Conservation (phyloP, 768 basidiomycete genomes). For the Pleurotus sapidus region DNA sequence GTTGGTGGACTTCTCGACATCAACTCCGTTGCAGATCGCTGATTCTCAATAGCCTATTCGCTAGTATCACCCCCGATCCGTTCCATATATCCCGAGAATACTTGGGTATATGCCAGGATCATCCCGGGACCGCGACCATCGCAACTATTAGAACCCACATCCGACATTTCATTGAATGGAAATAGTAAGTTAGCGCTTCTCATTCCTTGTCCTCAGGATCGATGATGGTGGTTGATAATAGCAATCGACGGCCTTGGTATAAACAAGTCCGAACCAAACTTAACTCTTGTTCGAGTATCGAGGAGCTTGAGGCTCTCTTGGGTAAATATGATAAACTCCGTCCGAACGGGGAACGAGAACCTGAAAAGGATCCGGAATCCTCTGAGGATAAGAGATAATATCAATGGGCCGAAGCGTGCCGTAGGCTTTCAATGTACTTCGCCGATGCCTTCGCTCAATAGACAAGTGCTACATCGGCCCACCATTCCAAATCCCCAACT, state of each 20-base stretch:
- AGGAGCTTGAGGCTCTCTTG: conserved; percentile 46
- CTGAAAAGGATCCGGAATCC: no score
- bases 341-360: background rate
- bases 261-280: conserved; percentile 49
- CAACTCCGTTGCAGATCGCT: conserved; percentile 2
- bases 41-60: conserved; percentile 48
- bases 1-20: conserved; percentile 32
- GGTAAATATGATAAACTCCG: background rate
- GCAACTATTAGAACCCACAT: conserved; percentile 60
- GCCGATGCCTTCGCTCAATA: no score
- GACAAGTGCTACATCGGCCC: no score
- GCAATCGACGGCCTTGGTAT: conserved; percentile 55
- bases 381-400: no score
- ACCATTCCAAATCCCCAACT: no score
- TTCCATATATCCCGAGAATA: conserved; percentile 69
- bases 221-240: conserved; percentile 13
- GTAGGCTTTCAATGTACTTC: no score
- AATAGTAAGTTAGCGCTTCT: conserved; percentile 46
- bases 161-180: conserved; percentile 63
- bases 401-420: no score
- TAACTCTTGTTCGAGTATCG: conserved; percentile 35
- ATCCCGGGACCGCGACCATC: conserved; percentile 47
- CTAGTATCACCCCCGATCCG: conserved; percentile 53
- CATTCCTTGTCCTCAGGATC: background rate
- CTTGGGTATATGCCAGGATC: conserved; percentile 52